Evolutionary conservation across 192 early-diverging fungal genomes (phyloP).

Genomic region (Helicostylum pulchrum): DNA sequence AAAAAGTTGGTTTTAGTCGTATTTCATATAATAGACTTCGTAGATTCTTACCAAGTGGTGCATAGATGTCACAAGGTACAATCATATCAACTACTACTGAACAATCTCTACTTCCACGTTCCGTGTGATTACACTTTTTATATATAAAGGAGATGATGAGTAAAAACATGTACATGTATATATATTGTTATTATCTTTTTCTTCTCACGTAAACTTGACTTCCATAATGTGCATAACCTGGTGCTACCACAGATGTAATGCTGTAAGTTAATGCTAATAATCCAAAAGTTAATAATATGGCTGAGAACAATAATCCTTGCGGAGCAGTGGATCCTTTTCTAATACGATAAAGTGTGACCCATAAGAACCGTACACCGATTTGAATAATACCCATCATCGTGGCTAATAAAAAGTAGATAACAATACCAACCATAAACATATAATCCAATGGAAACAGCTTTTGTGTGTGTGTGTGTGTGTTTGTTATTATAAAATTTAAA

Average conservation of each 20-base stretch:
- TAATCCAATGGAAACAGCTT: conserved; percentile 56
- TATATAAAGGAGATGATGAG: neutral
- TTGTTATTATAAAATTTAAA: neutral
- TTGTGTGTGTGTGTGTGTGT: neutral
- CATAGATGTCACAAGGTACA: conserved; percentile 54
- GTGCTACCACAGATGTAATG: conserved; percentile 53
- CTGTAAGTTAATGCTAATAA: conserved; percentile 52
- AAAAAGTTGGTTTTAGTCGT: neutral
- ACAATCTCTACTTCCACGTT: conserved; percentile 38
- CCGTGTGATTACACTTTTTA: conserved; percentile 52
- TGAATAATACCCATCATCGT: conserved; percentile 51
- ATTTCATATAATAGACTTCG: neutral
- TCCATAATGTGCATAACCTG: conserved; percentile 60
- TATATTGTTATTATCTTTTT: neutral
- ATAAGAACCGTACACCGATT: conserved; percentile 57
- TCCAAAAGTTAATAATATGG: conserved; percentile 47
- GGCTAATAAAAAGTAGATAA: conserved; percentile 53
- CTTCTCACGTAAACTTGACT: conserved; percentile 55
- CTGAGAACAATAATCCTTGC: conserved; percentile 53
- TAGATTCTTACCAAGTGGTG: conserved; percentile 38
- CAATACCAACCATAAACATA: conserved; percentile 47
- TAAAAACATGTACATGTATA: neutral
- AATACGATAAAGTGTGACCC: conserved; percentile 51
- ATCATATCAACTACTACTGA: conserved; percentile 46
- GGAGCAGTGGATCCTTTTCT: conserved; percentile 48